phyloP scores from a whole-genome alignment of 352 stramenopile genomes.

The Peronospora destructor region DNA sequence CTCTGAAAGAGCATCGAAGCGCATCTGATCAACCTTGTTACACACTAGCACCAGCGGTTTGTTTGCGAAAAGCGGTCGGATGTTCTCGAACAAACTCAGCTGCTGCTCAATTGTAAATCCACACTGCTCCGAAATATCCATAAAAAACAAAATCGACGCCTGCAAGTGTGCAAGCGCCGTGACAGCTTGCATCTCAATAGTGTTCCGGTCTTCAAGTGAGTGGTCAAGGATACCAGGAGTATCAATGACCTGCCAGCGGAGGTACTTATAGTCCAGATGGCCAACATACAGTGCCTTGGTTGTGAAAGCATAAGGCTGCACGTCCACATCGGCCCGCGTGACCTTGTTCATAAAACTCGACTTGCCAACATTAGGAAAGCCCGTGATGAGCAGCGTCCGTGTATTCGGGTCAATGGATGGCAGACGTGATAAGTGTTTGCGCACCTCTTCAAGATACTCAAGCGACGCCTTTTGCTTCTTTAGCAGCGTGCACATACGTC shows the following conservation, averaged over 20 bases:
- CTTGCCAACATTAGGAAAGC: constrained; percentile 99
- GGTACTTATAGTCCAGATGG: constrained; percentile 99
- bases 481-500: constrained; percentile 98
- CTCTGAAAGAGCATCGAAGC: constrained; percentile 85
- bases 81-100: constrained; percentile 95
- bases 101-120: constrained; percentile 98
- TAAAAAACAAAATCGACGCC: constrained; percentile 98
- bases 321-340: constrained; percentile 97
- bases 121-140: constrained; percentile 99
- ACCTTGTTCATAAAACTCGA: constrained; percentile 99
- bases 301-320: constrained; percentile 99
- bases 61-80: constrained; percentile 98
- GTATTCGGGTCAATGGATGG: constrained; percentile 99
- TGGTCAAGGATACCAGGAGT: constrained; percentile 99
- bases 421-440: constrained; percentile 98
- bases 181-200: constrained; percentile 99
- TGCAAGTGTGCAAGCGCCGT: constrained; percentile 98
- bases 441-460: constrained; percentile 95
- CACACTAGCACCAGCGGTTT: constrained; percentile 98
- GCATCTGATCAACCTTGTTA: constrained; percentile 98
- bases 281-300: constrained; percentile 99
- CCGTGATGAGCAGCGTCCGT: constrained; percentile 96
- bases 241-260: constrained; percentile 99
- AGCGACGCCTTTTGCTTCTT: constrained; percentile 98
- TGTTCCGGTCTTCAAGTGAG: constrained; percentile 98